Base-by-base conservation (phyloP, 768 basidiomycete species). In the Termitomyces sp. region DNA sequence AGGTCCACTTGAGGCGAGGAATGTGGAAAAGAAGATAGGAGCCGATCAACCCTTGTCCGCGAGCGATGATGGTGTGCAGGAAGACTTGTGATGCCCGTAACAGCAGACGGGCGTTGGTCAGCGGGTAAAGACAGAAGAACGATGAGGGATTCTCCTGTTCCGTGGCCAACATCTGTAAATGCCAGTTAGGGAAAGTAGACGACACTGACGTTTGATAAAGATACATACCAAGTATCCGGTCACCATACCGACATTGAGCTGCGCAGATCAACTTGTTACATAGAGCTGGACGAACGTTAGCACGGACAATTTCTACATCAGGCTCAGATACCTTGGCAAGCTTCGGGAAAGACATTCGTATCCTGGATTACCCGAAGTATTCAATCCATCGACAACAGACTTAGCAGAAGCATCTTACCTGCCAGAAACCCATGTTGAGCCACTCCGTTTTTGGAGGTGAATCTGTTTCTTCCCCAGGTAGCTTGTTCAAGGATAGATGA, bases 341-440 rank as follows among this genome's bases (percentile, higher is more conserved):
- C 85, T 22, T 79, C 65, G 4, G 86, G 83, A 61, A 87, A 87
- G 16, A 66, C 56, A 55, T 65, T 52, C 2, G 80, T 78, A 54
- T 81, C 67, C 82, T 85, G 57, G 46, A 18, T 52, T 6, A 33
- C 26, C 48, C 16, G 4, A 16, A 26, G 24, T 22, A 39, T 33
- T 51, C 31, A 59, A 50, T 33, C 18, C 54, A 4, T 50, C 5
- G 20, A 39, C 36, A 28, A 33, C 13, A 33, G 24, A 18, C 5
- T 48, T 41, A 29, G 42, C 33, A 54, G 42, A 20, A 28, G 51
- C 37, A 16, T 64, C 72, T 46, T 37, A 83, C 86, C 77, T 80
- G 79, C 86, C 85, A 87, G 59, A 75, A 84, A 4, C 86, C 86
- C 81, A 87, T 84, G 68, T 88, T 87, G 34, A 87, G 68, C 87